Evolutionary conservation across 1,284 basidiomycete genomes (phyloP), one percentile per base, ranked within the genome.

Genomic region (Cryptococcus hybrid): DNA sequence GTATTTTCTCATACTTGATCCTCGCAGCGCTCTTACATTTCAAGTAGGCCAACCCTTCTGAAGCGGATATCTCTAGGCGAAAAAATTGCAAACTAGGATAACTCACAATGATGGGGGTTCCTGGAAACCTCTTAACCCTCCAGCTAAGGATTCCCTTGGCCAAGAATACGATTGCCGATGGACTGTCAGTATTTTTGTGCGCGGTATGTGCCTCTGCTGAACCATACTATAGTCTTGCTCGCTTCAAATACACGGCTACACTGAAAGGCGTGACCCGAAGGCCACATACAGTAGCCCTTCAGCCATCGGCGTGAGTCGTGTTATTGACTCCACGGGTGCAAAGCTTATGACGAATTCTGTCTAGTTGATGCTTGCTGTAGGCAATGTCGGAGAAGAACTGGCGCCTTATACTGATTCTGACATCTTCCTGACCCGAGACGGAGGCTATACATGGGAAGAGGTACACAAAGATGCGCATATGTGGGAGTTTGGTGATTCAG

Each of bases 401-500:
- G 86, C 85, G 0, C 81, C 86, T 0, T 99, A 99, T 78, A 84
- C 82, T 2, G 89, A 97, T 46, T 88, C 88, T 62, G 95, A 98
- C 76, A 96, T 93, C 0, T 99, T 98, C 86, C 83, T 99, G 43
- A 93, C 90, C 47, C 89, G 95, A 2, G 92, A 99, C 69, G 96
- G 88, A 5, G 96, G 95, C 6, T 97, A 97, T 78, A 92, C 90
- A 0, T 99, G 95, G 95, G 87, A 96, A 73, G 95, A 99, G 79
- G 89, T 99, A 2, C 92, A 93, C 80, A 99, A 99, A 75, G 94
- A 96, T 67, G 94, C 96, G 0, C 90, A 98, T 73, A 83, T 96
- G 53, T 99, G 93, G 92, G 93, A 96, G 72, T 98, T 93, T 70
- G 95, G 95, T 40, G 96, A 99, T 78, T 95, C 92, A 1, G 95